phyloP scores from a whole-genome alignment of 2,329 filamentous ascomycete species.

The Pseudogymnoascus sp. region DNA sequence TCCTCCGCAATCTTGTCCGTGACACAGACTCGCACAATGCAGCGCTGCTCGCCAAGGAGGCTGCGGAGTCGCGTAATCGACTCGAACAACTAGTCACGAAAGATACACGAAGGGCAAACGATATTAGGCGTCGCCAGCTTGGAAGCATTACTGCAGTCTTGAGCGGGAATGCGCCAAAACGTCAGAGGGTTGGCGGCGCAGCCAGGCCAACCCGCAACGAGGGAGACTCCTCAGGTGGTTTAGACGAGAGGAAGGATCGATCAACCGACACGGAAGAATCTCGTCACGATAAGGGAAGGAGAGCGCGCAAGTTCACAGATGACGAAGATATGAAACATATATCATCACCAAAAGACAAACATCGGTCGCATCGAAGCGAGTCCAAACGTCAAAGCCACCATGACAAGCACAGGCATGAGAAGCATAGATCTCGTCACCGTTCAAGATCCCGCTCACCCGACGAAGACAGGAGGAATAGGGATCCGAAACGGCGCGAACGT shows the following conservation, averaged over 20 bases:
- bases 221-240: background rate
- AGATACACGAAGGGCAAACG: slow-evolving; percentile 31
- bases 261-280: background rate
- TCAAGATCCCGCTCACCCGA: background rate
- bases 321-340: background rate
- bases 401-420: background rate
- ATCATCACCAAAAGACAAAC: background rate
- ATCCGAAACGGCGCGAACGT: background rate
- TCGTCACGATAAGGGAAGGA: background rate
- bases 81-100: slow-evolving; percentile 51
- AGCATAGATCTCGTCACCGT: background rate
- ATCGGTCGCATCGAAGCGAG: background rate
- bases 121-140: slow-evolving; percentile 49
- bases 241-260: background rate
- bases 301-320: background rate
- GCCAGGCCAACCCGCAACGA: background rate
- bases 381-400: background rate
- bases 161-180: slow-evolving; percentile 28
- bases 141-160: slow-evolving; percentile 53
- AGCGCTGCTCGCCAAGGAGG: slow-evolving; percentile 74
- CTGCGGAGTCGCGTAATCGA: slow-evolving; percentile 65
- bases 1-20: slow-evolving; percentile 78
- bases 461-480: background rate
- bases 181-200: slow-evolving; percentile 13
- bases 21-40: slow-evolving; percentile 86